Evolutionary conservation across 257 asterid genomes (phyloP).

Genomic region (Gentiana dahurica): DNA sequence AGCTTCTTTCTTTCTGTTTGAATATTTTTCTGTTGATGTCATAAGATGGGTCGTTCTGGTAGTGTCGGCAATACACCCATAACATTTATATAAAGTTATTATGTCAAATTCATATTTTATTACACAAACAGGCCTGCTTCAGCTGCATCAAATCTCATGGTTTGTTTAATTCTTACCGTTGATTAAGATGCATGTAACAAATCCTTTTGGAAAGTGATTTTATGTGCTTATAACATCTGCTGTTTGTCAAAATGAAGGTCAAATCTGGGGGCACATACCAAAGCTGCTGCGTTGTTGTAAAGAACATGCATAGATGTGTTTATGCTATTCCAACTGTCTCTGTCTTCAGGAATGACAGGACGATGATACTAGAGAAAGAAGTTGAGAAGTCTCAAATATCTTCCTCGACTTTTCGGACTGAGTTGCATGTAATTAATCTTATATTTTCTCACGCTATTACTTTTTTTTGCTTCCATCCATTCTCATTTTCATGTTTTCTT

Average conservation of each 20-base stretch:
- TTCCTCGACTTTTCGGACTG: conserved; percentile 35
- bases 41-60: no score
- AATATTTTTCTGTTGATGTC: no score
- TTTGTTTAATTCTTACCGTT: not conserved
- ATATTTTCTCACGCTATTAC: conserved; percentile 8
- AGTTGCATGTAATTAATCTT: conserved; percentile 51
- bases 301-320: conserved; percentile 76
- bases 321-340: conserved; percentile 74
- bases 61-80: no score
- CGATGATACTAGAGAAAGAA: conserved; percentile 47
- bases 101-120: no score
- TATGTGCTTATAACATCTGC: conserved; percentile 17
- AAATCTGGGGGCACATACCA: conserved; percentile 63
- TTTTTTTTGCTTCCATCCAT: conserved; percentile 9
- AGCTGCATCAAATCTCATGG: not conserved
- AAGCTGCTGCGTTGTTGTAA: conserved; percentile 87
- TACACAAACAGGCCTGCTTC: no score
- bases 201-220: not conserved
- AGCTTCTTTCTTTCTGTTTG: no score
- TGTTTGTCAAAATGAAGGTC: conserved; percentile 40
- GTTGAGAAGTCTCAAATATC: conserved; percentile 47
- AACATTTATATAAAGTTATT: no score
- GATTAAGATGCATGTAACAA: not conserved
- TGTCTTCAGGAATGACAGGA: conserved; percentile 31
- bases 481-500: conserved; percentile 15